Percentiles rank a stretch among this genome's conserved stretches.
Evolutionary conservation across 176 grass and related monocot genomes (phyloP).

Genomic region (Oryza longistaminata): DNA sequence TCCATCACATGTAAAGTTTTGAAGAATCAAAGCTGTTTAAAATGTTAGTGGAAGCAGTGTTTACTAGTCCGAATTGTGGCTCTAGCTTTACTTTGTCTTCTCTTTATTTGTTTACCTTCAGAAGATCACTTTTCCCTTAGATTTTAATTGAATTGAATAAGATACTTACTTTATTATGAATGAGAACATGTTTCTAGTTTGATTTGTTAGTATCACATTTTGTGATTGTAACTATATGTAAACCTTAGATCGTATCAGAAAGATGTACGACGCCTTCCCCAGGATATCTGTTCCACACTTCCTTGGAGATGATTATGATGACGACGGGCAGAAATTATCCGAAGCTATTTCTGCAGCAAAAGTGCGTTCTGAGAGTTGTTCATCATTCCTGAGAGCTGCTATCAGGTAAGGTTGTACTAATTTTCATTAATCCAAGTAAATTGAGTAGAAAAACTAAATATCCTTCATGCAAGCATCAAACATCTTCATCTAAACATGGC

Average conservation of each 20-base stretch:
- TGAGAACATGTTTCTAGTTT: constrained; percentile 3
- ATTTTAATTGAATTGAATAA: constrained; percentile 27
- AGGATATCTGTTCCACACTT: constrained; percentile 76
- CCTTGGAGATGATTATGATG: constrained; percentile 73
- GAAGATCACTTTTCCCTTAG: constrained; percentile 18
- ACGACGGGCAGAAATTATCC: constrained; percentile 79
- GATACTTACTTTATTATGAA: not conserved
- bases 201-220: constrained; percentile 20
- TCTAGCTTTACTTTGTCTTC: not conserved
- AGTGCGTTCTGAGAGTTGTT: constrained; percentile 83
- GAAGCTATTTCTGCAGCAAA: constrained; percentile 90
- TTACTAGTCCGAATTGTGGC: not conserved
- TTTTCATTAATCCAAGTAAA: constrained; percentile 31
- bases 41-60: not conserved
- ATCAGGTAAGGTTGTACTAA: constrained; percentile 59
- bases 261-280: constrained; percentile 85
- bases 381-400: constrained; percentile 85
- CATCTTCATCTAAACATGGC: constrained; percentile 16
- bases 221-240: constrained; percentile 53
- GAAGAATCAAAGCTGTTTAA: not conserved
- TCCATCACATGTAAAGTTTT: not conserved
- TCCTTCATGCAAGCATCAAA: constrained; percentile 5
- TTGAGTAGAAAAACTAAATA: not conserved
- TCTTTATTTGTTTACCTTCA: not conserved
- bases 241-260: constrained; percentile 73